These are phyloP conservation scores for Thuja plicata DNA, from an alignment of 83 land plant species.

Conservation along the genomic window DNA sequence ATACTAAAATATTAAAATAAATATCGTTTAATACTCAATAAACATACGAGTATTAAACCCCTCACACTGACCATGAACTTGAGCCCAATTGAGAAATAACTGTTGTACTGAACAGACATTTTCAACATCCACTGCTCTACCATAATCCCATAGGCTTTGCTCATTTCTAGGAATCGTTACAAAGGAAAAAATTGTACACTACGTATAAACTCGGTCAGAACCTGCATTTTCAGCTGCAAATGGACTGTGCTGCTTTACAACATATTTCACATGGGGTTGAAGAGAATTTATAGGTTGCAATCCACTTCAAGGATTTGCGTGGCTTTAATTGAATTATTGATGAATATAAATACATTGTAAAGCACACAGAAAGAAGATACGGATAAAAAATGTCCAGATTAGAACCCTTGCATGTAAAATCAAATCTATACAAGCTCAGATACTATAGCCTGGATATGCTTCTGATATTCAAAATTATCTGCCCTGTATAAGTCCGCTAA, in stretches of 20 bases:
- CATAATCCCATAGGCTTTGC: neutral
- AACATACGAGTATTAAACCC: too few relatives aligned
- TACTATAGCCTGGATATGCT: neutral
- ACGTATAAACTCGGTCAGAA: neutral
- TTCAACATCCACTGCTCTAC: neutral
- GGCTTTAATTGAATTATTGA: neutral
- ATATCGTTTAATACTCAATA: too few relatives aligned
- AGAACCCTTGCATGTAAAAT: neutral
- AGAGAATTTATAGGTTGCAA: neutral
- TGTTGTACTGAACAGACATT: neutral
- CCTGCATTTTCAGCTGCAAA: neutral
- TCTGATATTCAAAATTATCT: constrained; percentile 28
- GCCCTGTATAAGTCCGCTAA: constrained; percentile 82
- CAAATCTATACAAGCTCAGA: neutral
- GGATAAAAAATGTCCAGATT: neutral
- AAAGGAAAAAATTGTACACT: neutral
- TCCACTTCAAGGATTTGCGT: neutral
- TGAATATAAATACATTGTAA: neutral
- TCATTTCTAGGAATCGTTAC: neutral
- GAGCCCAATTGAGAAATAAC: neutral
- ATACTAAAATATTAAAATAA: too few relatives aligned
- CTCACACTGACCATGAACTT: neutral
- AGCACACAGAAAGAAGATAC: neutral
- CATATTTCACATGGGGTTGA: neutral
- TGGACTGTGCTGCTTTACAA: constrained; percentile 3